Base-by-base conservation (phyloP, 2,329 filamentous ascomycete genomes). In the Coleophoma eucalyptorum region DNA sequence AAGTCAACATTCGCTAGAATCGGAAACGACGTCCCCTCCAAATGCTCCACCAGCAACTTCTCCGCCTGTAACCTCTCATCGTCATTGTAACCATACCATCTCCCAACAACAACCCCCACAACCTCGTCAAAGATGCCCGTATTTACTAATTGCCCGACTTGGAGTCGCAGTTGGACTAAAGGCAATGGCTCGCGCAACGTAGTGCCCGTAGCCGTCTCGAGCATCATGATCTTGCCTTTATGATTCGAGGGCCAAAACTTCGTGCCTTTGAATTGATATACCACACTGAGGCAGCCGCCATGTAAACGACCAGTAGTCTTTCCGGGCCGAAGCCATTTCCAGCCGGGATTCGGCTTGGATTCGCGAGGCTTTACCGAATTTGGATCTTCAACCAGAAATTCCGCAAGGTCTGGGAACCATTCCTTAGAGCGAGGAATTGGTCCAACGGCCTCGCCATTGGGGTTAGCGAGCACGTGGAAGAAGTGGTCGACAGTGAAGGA, bases 401-500 rank as follows among this genome's bases (percentile, higher is more conserved):
- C 37, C 10, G 41, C 16, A 45, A 45, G 42, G 16, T 45, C 40
- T 15, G 13, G 16, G 7, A 35, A 18, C 46, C 46, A 52, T 31
- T 35, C 33, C 21, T 16, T 42, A 12, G 38, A 42, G 16, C 18
- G 38, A 10, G n/a, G 38, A 10, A 18, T 40, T 18, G 46, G 18
- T 5, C 42, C 46, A 18, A 12, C 12, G 19, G 38, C 11, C 18
- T 38, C 15, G 32, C 40, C 40, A 26, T 5, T 26, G 10, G 26
- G 26, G 26, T 26, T 26, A 8, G 26, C 26, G 6, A 59, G 42
- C 43, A 58, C 56, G 10, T 55, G 32, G 1, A 58, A 49, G 20
- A 64, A 64, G 48, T 59, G 49, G 5, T 50, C 35, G 1, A 38
- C 19, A 2, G 58, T 61, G 44, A 65, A 64, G 8, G 34, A 7